Conservation (phyloP, 1,284 basidiomycete species). For the Boletus calvinii region DNA sequence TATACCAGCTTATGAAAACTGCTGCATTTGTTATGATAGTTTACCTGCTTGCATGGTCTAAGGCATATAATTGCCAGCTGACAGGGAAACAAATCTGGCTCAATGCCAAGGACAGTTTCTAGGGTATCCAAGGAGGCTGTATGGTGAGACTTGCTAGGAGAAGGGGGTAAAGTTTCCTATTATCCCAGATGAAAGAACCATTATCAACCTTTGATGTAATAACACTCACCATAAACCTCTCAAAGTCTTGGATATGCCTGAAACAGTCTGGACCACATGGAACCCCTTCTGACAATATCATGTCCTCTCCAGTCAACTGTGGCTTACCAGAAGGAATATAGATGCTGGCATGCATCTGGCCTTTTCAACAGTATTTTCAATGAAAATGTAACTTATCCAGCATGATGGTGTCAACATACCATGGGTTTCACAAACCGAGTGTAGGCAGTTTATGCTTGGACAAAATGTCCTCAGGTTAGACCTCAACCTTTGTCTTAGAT, state of each 20-base stretch:
- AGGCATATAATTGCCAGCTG: conserved; percentile 38
- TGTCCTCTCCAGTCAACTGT: conserved; percentile 27
- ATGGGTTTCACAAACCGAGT: conserved; percentile 51
- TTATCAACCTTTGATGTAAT: fast-evolving
- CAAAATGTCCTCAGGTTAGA: conserved; percentile 50
- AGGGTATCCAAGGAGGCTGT: conserved; percentile 23
- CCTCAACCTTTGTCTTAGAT: conserved; percentile 32
- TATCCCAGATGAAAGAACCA: background rate
- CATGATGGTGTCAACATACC: conserved; percentile 28
- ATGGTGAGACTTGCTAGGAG: conserved; percentile 21
- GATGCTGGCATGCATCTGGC: conserved; percentile 3
- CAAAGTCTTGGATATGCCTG: conserved; percentile 29
- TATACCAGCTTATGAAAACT: background rate
- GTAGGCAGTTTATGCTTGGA: conserved; percentile 49
- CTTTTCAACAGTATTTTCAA: conserved; percentile 10
- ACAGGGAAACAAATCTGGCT: conserved; percentile 41
- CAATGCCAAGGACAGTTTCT: conserved; percentile 34
- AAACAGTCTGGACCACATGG: conserved; percentile 45
- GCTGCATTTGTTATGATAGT: background rate
- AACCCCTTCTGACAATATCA: conserved; percentile 29
- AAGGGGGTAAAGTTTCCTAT: conserved; percentile 25
- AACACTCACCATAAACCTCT: conserved; percentile 20
- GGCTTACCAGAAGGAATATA: conserved; percentile 34
- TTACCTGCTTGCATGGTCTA: conserved; percentile 40
- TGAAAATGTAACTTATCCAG: background rate